These are phyloP conservation scores for Diaporthe sp. DNA, from an alignment of 2,329 filamentous ascomycete species.

Conservation along the genomic window DNA sequence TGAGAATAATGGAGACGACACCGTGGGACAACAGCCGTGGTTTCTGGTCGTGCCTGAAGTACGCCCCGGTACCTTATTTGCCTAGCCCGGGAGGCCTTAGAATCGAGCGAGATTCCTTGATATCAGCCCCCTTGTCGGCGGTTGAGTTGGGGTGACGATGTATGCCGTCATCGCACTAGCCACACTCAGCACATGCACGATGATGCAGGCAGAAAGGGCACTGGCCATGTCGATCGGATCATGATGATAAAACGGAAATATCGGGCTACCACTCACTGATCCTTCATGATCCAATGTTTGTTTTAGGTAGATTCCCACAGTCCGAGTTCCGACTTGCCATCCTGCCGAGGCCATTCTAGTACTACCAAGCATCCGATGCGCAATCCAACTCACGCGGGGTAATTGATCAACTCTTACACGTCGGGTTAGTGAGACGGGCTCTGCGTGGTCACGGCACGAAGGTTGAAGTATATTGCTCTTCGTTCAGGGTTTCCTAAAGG, in stretches of 20 bases:
- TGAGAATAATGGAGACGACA: not conserved
- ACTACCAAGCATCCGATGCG: too few species aligned
- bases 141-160: slow-evolving; percentile 23
- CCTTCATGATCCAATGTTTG: not conserved
- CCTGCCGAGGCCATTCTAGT: too few species aligned
- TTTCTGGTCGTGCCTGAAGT: not conserved
- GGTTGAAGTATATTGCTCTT: too few species aligned
- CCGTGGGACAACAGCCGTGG: not conserved
- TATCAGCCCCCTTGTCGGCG: slow-evolving; percentile 3
- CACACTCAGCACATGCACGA: slow-evolving; percentile 21
- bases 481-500: too few species aligned
- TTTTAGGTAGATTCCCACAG: not conserved
- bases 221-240: slow-evolving; percentile 9
- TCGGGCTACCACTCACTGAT: not conserved
- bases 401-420: too few species aligned
- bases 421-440: too few species aligned
- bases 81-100: slow-evolving; percentile 12
- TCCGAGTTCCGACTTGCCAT: too few species aligned
- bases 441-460: too few species aligned
- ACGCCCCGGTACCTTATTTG: not conserved
- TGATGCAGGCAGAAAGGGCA: slow-evolving; percentile 5
- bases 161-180: slow-evolving; percentile 33
- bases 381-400: too few species aligned
- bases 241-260: slow-evolving; percentile 1
- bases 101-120: slow-evolving; percentile 1